A percentile compares a stretch with the other conserved stretches of the same genome.
These are phyloP conservation scores for Elsinoe ampelina DNA, from an alignment of 2,329 filamentous ascomycete species.

Conservation along the genomic window DNA sequence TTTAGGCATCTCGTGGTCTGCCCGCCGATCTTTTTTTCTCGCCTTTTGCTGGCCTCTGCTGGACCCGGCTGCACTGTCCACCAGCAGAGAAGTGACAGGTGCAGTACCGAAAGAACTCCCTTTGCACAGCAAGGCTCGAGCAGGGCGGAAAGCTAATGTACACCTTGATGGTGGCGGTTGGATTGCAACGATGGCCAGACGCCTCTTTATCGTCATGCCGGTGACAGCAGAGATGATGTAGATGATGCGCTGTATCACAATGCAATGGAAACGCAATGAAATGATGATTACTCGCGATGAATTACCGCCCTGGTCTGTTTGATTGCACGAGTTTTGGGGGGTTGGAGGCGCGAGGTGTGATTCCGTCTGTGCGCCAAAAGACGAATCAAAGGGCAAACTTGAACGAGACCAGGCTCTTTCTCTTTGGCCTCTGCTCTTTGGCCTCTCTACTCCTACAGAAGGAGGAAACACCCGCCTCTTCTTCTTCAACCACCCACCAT, in stretches of 20 bases:
- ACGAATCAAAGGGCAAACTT: not conserved
- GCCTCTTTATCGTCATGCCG: constrained; percentile 5
- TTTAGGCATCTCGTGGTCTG: constrained; percentile 7
- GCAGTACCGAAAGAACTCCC: not conserved
- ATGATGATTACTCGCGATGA: not conserved
- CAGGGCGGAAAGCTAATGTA: not conserved
- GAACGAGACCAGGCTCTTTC: no score
- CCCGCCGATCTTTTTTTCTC: not conserved
- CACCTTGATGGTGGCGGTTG: constrained; percentile 1
- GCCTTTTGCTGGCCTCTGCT: not conserved
- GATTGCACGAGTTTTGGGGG: constrained; percentile 6
- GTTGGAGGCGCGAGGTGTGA: not conserved
- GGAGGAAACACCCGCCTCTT: constrained; percentile 9
- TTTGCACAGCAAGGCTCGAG: not conserved
- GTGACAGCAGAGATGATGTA: not conserved
- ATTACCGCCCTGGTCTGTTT: not conserved
- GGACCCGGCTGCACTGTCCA: not conserved
- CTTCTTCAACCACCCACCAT: constrained; percentile 9
- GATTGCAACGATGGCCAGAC: constrained; percentile 5
- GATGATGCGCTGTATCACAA: not conserved
- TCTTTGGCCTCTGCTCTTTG: no score
- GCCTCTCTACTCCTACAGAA: no score
- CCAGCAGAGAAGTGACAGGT: not conserved
- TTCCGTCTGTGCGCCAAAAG: not conserved
- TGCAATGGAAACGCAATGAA: not conserved